Conservation (phyloP, 805 yeast species). For the Tetrapisispora fleetii region DNA sequence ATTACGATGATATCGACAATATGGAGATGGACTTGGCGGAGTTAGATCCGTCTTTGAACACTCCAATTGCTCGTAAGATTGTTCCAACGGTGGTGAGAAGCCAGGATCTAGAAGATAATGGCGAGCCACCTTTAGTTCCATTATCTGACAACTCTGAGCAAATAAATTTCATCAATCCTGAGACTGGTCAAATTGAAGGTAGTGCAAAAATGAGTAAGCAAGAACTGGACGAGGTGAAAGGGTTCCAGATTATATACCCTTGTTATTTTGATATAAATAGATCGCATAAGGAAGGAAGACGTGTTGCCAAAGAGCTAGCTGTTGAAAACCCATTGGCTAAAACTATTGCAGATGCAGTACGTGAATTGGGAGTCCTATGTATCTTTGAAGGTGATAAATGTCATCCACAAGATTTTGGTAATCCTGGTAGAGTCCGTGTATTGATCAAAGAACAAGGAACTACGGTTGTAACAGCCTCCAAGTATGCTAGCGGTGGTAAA, state of each 20-base stretch:
- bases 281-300: conserved; percentile 71
- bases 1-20: conserved; percentile 79
- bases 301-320: conserved; percentile 59
- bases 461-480: conserved; percentile 23
- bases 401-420: conserved; percentile 96
- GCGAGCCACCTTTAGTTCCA: conserved; percentile 25
- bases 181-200: conserved; percentile 23
- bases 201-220: conserved; percentile 36
- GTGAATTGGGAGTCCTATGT: conserved; percentile 26
- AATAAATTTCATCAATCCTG: conserved; percentile 19
- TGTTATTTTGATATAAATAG: conserved; percentile 80
- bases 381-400: conserved; percentile 70
- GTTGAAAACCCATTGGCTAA: conserved; percentile 84
- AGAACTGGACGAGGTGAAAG: conserved; percentile 53
- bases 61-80: conserved; percentile 65
- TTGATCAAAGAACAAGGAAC: conserved; percentile 45
- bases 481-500: conserved; percentile 35
- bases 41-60: conserved; percentile 60
- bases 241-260: conserved; percentile 75
- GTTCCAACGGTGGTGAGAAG: conserved; percentile 53
- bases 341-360: conserved; percentile 65
- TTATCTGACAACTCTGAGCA: conserved; percentile 6
- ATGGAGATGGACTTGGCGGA: conserved; percentile 91
- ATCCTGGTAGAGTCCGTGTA: conserved; percentile 91
- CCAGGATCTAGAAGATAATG: conserved; percentile 33